Evolutionary conservation across 1,284 basidiomycete species (phyloP), one percentile per base, ranked within the genome.

Genomic region (Cystobasidium pallidum): DNA sequence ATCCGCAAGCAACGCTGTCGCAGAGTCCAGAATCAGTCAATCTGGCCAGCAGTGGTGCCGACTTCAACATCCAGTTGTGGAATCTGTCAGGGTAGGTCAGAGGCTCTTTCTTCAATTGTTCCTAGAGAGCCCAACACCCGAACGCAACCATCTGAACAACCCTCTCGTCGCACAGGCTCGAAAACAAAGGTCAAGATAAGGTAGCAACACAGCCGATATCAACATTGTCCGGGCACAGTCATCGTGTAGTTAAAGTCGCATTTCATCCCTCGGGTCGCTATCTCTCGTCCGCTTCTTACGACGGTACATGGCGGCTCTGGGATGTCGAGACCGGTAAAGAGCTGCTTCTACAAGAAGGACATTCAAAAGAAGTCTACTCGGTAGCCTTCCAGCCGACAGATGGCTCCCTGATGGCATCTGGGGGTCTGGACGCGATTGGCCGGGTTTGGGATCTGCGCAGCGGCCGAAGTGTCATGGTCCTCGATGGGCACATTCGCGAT

Each of bases 291-390:
- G 94, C 95, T 0, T 92, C 92, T 72, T 99, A 95, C 78, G 96
- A 99, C 81, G 96, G 92, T 3, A 93, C 95, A n/a, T 99, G 96
- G 95, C 84, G 96, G 47, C 81, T 99, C 58, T 99, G 96, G 96
- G 94, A 99, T 80, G 89, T 93, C 1, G 84, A 85, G 55, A 91
- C 88, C 0, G 83, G 88, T 1, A 87, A 88, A 78, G 94, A 97
- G 78, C 82, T 99, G 2, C 83, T 96, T 24, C 81, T 93, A 1
- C 96, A 99, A 81, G 95, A 99, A 80, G 96, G 96, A 0, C 96
- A 99, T 80, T 94, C 93, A 19, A 94, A 94, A 80, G 94, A 96
- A 80, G 94, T 99, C 0, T 98, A 96, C 80, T 85, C 92, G 1
- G 86, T 99, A 21, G 92, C 94, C 71, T 99, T 97, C 80, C 96